Evolutionary conservation across 2,329 filamentous ascomycete species (phyloP).

Genomic region (Colletotrichum camelliae): DNA sequence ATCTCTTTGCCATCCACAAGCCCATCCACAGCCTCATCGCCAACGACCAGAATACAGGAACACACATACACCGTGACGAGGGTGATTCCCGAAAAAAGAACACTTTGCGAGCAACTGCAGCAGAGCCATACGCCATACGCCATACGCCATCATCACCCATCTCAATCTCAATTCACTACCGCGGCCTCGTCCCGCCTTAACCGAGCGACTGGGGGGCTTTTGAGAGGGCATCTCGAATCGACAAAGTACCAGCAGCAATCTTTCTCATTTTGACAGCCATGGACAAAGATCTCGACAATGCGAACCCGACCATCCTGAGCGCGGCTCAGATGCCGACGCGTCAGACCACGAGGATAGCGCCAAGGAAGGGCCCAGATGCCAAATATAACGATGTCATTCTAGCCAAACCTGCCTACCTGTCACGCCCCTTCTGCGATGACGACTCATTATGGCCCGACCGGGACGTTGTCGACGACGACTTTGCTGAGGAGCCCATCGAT

Average conservation of each 20-base stretch:
- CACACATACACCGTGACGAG: not conserved
- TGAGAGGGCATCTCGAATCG: not conserved
- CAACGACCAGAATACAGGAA: not conserved
- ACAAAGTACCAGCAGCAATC: not conserved
- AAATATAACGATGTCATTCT: slow-evolving; percentile 53
- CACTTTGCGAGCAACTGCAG: not conserved
- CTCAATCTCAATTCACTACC: not conserved
- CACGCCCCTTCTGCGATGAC: slow-evolving; percentile 42
- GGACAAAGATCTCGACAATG: slow-evolving; percentile 67
- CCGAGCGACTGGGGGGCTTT: not conserved
- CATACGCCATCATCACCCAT: not conserved
- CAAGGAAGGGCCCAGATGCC: slow-evolving; percentile 51
- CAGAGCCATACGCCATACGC: not conserved
- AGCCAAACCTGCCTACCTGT: slow-evolving; percentile 49
- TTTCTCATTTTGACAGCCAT: slow-evolving; percentile 29
- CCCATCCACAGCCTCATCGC: slow-evolving; percentile 4
- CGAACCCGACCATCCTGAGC: slow-evolving; percentile 92
- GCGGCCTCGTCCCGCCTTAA: not conserved
- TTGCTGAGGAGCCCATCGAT: slow-evolving; percentile 82
- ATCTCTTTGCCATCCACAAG: slow-evolving; percentile 19
- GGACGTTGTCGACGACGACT: slow-evolving; percentile 58
- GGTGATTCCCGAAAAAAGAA: not conserved
- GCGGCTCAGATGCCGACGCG: slow-evolving; percentile 87
- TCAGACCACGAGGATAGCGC: slow-evolving; percentile 53
- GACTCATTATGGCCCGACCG: slow-evolving; percentile 39